These are phyloP conservation scores for Candida nanaspora DNA, from an alignment of 805 yeast species.

Conservation along the genomic window DNA sequence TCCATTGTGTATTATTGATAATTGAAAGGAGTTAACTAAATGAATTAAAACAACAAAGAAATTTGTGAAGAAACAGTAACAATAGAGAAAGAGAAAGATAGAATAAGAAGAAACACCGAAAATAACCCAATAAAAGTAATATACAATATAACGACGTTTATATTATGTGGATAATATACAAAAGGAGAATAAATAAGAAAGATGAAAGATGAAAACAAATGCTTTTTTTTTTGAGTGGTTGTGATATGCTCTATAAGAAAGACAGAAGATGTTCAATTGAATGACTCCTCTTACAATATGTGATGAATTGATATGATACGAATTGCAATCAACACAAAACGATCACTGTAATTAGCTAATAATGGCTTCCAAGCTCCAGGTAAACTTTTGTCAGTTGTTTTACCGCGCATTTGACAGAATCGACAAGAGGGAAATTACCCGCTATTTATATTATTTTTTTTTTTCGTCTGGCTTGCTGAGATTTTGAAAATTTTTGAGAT, in stretches of 20 bases:
- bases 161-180: neutral
- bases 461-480: no score
- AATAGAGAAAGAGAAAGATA: neutral
- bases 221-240: no score
- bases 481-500: no score
- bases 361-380: no score
- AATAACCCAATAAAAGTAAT: neutral
- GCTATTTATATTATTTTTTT: conserved; percentile 1
- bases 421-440: conserved; percentile 4
- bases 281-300: conserved; percentile 22
- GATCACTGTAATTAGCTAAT: no score
- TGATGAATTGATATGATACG: no score
- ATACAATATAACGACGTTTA: no score
- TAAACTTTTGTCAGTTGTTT: no score
- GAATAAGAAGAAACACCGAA: neutral
- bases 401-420: no score
- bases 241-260: no score
- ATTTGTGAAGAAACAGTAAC: neutral
- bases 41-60: neutral
- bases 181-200: no score
- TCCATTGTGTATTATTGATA: conserved; percentile 42
- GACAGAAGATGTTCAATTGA: conserved; percentile 22
- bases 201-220: neutral
- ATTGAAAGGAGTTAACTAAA: neutral
- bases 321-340: no score